Evolutionary conservation across 352 stramenopile species (phyloP), one percentile per base, ranked within the genome.

Genomic region (Phytophthora fragariaefolia): DNA sequence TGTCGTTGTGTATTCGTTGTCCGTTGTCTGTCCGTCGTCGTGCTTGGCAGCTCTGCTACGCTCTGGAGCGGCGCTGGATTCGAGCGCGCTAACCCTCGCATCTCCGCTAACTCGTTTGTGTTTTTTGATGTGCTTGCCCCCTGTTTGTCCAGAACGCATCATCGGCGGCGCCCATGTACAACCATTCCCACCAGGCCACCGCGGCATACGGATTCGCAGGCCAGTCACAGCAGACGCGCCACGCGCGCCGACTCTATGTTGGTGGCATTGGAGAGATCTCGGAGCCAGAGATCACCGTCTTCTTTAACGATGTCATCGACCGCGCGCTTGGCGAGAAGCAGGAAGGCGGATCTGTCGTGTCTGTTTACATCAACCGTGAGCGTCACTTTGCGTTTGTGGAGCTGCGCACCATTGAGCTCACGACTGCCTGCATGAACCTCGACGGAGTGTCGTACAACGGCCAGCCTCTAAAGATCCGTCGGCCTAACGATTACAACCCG

Each of bases 401-500:
- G 83, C 97, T 99, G 65, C 95, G 91, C 65, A 98, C 82, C 12
- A 97, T 99, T 59, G 97, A 98, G 74, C 92, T 99, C 46, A 97
- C 96, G 26, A 99, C 95, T 6, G 92, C 96, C 4, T 98, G 96
- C 76, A 94, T 99, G 73, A 93, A 94, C 30, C 80, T 99, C 22
- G 97, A 99, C 69, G 97, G 97, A 22, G 89, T 99, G 54, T 85
- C 92, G 63, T 98, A 98, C 63, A 85, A 95, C 24, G 96, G 95
- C n/a, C 80, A 93, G 63, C 93, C 95, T 40, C 77, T 99, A 52
- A 98, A 98, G 77, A 93, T 99, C 48, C 96, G 97, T 51, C 91
- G 98, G 23, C 97, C 98, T 12, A 99, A 99, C 66, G 97, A 99
- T 77, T 99, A 99, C 83, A 98, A 99, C 79, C 89, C 96, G 2